Evolutionary conservation across 345 rosid species (phyloP).

Genomic region (Populus ilicifolia): DNA sequence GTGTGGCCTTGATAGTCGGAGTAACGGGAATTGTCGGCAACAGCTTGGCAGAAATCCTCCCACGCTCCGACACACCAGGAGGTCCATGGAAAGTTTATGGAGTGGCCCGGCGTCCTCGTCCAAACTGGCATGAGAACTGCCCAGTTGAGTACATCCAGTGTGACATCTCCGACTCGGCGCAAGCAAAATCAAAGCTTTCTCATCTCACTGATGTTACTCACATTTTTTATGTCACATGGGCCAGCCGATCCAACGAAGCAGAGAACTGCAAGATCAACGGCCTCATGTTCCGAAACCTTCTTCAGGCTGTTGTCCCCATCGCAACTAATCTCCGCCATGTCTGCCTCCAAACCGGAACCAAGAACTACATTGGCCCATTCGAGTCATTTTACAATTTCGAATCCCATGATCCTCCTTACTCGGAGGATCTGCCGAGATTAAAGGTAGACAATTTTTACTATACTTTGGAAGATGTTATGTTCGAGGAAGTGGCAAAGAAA

Average conservation of each 20-base stretch:
- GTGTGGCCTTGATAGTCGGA: not conserved
- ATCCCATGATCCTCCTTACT: slow-evolving; percentile 55
- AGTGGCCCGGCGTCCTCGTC: slow-evolving; percentile 14
- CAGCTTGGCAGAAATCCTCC: slow-evolving; percentile 19
- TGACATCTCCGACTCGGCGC: slow-evolving; percentile 4
- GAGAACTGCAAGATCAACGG: slow-evolving; percentile 10
- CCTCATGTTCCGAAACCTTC: slow-evolving; percentile 5
- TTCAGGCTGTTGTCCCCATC: slow-evolving; percentile 43
- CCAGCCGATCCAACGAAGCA: not conserved
- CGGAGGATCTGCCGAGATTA: slow-evolving; percentile 70
- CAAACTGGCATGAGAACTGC: slow-evolving; percentile 11
- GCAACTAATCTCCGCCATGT: slow-evolving; percentile 8
- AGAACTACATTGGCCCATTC: slow-evolving; percentile 56
- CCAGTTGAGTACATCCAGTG: slow-evolving; percentile 17
- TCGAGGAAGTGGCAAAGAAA: slow-evolving; percentile 45
- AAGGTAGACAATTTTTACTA: slow-evolving; percentile 54
- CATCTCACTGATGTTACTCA: slow-evolving; percentile 11
- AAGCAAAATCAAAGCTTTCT: slow-evolving; percentile 12
- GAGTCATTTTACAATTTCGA: slow-evolving; percentile 12
- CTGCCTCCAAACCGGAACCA: slow-evolving; percentile 18
- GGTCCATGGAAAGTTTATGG: slow-evolving; percentile 19
- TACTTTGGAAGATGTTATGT: slow-evolving; percentile 52
- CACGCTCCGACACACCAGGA: slow-evolving; percentile 14
- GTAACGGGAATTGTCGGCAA: slow-evolving; percentile 9
- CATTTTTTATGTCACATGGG: slow-evolving; percentile 15